phyloP scores from a whole-genome alignment of 1,284 basidiomycete species.

The Malassezia vespertilionis region DNA sequence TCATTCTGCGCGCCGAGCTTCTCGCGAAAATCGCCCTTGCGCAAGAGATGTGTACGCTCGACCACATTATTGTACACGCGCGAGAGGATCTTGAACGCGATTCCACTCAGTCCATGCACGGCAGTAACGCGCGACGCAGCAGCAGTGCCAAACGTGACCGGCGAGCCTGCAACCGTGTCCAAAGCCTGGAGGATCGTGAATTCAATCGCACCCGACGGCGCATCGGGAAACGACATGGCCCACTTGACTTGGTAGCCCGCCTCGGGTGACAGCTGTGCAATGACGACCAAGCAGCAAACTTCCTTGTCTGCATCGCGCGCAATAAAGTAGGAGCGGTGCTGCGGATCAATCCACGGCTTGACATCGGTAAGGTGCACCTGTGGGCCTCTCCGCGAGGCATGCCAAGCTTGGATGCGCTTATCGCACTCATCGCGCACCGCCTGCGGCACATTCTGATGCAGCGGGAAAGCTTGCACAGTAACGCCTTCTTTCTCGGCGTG shows the following conservation, averaged over 20 bases:
- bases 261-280: slow-evolving; percentile 53
- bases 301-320: slow-evolving; percentile 50
- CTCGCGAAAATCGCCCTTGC: slow-evolving; percentile 41
- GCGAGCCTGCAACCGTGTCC: slow-evolving; percentile 50
- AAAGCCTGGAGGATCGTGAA: slow-evolving; percentile 53
- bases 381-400: slow-evolving; percentile 51
- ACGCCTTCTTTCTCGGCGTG: slow-evolving; percentile 53
- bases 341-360: slow-evolving; percentile 53
- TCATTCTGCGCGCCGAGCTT: slow-evolving; percentile 38
- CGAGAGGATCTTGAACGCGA: slow-evolving; percentile 29
- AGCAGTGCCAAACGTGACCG: slow-evolving; percentile 49
- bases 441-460: slow-evolving; percentile 48
- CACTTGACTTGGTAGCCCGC: slow-evolving; percentile 57
- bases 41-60: slow-evolving; percentile 25
- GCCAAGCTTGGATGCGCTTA: slow-evolving; percentile 53
- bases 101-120: slow-evolving; percentile 32
- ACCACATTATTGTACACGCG: slow-evolving; percentile 28
- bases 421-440: slow-evolving; percentile 50
- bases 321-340: slow-evolving; percentile 55
- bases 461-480: slow-evolving; percentile 47
- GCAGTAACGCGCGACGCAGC: slow-evolving; percentile 26
- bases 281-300: slow-evolving; percentile 53
- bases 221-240: slow-evolving; percentile 55
- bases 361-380: slow-evolving; percentile 56
- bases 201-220: slow-evolving; percentile 53